A percentile compares a stretch with the other conserved stretches of the same genome.
Evolutionary conservation across 2,329 filamentous ascomycete species (phyloP).

Genomic region (Ceratocystis alfenasii): DNA sequence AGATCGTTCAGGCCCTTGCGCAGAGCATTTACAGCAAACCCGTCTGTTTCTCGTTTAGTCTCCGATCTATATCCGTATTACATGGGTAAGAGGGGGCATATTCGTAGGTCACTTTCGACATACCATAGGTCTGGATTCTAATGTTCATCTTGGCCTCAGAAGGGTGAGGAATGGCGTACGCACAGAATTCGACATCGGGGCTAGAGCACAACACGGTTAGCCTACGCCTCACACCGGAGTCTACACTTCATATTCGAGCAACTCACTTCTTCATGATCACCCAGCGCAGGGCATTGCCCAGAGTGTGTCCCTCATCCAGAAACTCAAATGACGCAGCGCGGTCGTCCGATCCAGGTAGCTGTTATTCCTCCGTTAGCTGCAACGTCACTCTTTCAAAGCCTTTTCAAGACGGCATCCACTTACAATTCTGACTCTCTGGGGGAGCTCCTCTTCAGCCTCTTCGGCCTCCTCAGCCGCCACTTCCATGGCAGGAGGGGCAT

Average conservation of each 20-base stretch:
- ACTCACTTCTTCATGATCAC: constrained; percentile 97
- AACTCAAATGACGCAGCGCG: constrained; percentile 94
- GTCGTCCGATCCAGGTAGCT: constrained; percentile 77
- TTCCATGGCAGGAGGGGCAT: constrained; percentile 32
- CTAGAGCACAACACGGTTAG: constrained; percentile 35
- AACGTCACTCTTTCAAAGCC: background rate
- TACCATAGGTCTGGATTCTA: constrained; percentile 93
- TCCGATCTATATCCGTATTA: background rate
- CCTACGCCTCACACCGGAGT: constrained; percentile 7
- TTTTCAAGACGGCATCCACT: constrained; percentile 24
- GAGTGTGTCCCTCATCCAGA: constrained; percentile 81
- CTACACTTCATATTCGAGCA: background rate
- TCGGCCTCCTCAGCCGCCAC: constrained; percentile 28
- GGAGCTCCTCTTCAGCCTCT: constrained; percentile 38
- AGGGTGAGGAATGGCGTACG: constrained; percentile 93
- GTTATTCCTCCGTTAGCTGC: background rate
- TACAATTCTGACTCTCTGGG: constrained; percentile 51
- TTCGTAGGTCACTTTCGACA: constrained; percentile 27
- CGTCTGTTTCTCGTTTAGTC: constrained; percentile 41
- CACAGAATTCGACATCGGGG: constrained; percentile 93
- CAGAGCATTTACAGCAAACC: constrained; percentile 69
- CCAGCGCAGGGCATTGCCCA: constrained; percentile 87
- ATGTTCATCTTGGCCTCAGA: constrained; percentile 95
- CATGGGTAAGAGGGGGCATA: background rate
- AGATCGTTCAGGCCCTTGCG: constrained; percentile 83